Evolutionary conservation across 768 basidiomycete genomes (phyloP), one percentile per base, ranked within the genome.

Genomic region (Cubamyces lactineus): DNA sequence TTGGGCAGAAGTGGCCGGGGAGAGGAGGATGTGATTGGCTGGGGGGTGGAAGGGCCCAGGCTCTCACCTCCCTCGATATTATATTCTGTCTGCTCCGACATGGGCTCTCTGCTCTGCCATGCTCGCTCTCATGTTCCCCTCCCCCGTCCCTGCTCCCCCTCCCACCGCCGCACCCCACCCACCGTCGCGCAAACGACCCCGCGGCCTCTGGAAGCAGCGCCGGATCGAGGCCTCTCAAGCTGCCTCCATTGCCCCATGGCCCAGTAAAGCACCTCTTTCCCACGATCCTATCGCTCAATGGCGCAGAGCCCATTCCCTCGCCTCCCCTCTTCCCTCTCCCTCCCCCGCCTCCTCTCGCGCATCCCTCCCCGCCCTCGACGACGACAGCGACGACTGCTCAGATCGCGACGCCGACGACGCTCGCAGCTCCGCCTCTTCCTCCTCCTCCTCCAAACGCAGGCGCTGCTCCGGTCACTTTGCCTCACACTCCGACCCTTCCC

Each of bases 161-260:
- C 16, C 48, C 48, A 1, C 38, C 41, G n/a, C 54, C 39, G 49
- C 40, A 54, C 21, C 45, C 34, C 45, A 48, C 46, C 54, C 49
- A 46, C 34, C 46, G 23, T 30, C 53, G 43, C 65, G 46, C 68
- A 71, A 71, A 56, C 69, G 69, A 9, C 71, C 69, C 34, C 66
- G 71, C 53, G 71, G 71, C 26, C 67, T 72, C 65, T 72, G 71
- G 71, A 69, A 68, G 34, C 65, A 66, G 50, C 69, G 68, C 51
- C 57, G 64, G 17, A 47, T 48, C 30, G 42, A 57, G 55, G 55
- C 55, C 42, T 59, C 62, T 43, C 16, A 12, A 30, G 8, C 62
- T 38, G 53, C 30, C 43, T 21, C 46, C 42, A 45, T 30, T 2
- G 52, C 45, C 26, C 49, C 53, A n/a, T 53, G 49, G 55, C 50